Evolutionary conservation across 257 asterid genomes (phyloP).

Genomic region (Solanum bulbocastanum): DNA sequence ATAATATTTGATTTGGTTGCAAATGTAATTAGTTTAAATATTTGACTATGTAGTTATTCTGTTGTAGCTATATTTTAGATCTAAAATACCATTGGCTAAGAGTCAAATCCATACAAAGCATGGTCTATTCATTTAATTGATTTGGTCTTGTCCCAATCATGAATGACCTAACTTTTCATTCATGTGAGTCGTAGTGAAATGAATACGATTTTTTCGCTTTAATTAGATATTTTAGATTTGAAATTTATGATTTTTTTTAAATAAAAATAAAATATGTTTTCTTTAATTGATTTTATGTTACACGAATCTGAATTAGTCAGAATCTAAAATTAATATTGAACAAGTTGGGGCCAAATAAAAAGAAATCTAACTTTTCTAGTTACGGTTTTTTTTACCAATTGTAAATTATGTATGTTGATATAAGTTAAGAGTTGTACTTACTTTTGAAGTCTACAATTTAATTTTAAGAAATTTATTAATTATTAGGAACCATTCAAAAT

Average conservation of each 20-base stretch:
- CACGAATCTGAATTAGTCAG: neutral
- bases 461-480: neutral
- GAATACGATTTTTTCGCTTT: neutral
- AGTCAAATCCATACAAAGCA: neutral
- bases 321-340: neutral
- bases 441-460: neutral
- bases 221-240: neutral
- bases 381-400: neutral
- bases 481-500: neutral
- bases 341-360: neutral
- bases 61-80: neutral
- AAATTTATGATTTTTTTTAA: neutral
- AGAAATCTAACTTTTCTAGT: neutral
- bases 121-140: neutral
- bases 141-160: neutral
- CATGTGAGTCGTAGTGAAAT: neutral
- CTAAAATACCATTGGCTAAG: neutral
- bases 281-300: neutral
- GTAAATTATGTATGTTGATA: neutral
- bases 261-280: neutral
- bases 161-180: neutral
- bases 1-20: neutral
- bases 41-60: neutral
- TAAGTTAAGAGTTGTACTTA: neutral
- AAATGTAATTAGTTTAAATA: neutral